Evolutionary conservation across 2,329 filamentous ascomycete genomes (phyloP).

Genomic region (Colletotrichum tropicicola): DNA sequence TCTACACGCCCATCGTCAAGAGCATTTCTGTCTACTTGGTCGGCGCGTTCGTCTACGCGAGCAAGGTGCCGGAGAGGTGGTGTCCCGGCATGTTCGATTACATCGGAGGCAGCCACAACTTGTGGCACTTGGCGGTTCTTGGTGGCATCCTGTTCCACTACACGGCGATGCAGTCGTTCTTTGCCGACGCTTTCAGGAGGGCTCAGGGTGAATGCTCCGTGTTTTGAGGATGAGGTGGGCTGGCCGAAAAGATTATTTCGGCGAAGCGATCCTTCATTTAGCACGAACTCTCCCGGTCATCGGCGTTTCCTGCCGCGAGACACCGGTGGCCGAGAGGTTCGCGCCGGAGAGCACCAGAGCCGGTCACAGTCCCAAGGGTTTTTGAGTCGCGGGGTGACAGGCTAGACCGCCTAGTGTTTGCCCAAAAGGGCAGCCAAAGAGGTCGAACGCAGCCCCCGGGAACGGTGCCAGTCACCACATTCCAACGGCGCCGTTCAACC

Average conservation of each 20-base stretch:
- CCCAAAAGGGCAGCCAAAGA: no score
- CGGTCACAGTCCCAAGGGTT: no score
- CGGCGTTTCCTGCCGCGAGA: not conserved
- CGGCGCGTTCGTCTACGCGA: constrained; percentile 89
- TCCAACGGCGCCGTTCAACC: no score
- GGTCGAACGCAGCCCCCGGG: no score
- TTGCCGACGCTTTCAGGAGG: constrained; percentile 77
- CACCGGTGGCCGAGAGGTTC: not conserved
- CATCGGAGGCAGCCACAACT: constrained; percentile 92
- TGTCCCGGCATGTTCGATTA: constrained; percentile 95
- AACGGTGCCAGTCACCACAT: no score
- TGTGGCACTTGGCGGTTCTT: constrained; percentile 95
- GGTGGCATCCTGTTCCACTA: constrained; percentile 99
- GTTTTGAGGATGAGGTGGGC: constrained; percentile 52
- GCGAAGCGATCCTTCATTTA: not conserved
- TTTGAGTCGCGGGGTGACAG: not conserved
- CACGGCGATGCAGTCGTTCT: constrained; percentile 94
- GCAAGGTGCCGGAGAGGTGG: constrained; percentile 93
- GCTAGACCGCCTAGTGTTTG: not conserved
- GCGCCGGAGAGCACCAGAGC: no score
- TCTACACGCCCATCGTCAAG: constrained; percentile 89
- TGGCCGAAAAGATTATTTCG: not conserved
- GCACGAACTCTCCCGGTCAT: not conserved
- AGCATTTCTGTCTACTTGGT: constrained; percentile 85
- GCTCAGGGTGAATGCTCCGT: constrained; percentile 68